Percentiles rank a stretch among this genome's conserved stretches.
Conservation (phyloP, 2,329 filamentous ascomycete species). For the Fusarium sp. region DNA sequence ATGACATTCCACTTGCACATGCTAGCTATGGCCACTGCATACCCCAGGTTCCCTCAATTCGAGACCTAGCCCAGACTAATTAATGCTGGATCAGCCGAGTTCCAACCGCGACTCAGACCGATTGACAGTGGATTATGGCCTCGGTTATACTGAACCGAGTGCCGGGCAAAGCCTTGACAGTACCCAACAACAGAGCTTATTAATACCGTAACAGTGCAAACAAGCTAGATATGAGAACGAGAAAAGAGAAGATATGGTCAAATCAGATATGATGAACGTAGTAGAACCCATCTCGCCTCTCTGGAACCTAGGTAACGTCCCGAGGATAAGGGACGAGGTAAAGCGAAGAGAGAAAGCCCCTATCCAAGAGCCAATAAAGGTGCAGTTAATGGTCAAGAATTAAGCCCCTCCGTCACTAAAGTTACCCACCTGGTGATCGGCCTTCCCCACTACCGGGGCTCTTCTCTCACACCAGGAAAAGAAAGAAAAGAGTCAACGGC, state of each 20-base stretch:
- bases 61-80: neutral
- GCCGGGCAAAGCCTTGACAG: slow-evolving; percentile 29
- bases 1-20: slow-evolving; percentile 38
- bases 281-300: neutral
- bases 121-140: slow-evolving; percentile 22
- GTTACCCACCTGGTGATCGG: slow-evolving; percentile 18
- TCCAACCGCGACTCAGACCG: slow-evolving; percentile 23
- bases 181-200: neutral
- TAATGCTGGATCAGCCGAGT: slow-evolving; percentile 37
- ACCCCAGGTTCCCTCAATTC: slow-evolving; percentile 33
- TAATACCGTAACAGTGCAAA: neutral
- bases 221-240: neutral
- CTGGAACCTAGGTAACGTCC: slow-evolving; percentile 8
- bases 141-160: slow-evolving; percentile 46
- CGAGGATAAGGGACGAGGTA: slow-evolving; percentile 10
- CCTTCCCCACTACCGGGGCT: slow-evolving; percentile 27
- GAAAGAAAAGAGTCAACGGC: slow-evolving; percentile 24
- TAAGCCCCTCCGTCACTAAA: slow-evolving; percentile 3
- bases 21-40: slow-evolving; percentile 22
- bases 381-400: slow-evolving; percentile 44
- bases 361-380: slow-evolving; percentile 40
- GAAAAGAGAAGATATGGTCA: neutral
- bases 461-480: slow-evolving; percentile 24
- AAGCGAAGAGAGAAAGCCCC: slow-evolving; percentile 14
- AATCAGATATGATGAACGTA: neutral